These are phyloP conservation scores for Sclerotinia spermophila DNA, from an alignment of 2,329 filamentous ascomycete species.

Conservation along the genomic window DNA sequence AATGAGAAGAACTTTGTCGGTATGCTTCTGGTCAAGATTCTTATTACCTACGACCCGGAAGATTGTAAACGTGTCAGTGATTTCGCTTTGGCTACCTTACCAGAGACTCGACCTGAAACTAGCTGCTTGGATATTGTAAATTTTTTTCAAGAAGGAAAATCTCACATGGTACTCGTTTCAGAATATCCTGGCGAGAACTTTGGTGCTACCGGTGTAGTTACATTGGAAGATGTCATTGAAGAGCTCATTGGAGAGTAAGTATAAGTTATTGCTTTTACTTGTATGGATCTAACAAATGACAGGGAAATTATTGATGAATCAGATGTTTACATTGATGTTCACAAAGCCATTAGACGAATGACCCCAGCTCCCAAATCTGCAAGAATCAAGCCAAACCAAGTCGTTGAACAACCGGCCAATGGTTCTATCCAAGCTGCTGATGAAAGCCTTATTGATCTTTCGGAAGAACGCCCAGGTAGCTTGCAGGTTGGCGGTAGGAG, in stretches of 20 bases:
- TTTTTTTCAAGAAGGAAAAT: conserved; percentile 99
- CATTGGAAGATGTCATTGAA: conserved; percentile 96
- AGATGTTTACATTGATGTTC: conserved; percentile 96
- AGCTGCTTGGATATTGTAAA: conserved; percentile 98
- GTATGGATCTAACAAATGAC: conserved; percentile 29
- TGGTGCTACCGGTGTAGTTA: conserved; percentile 89
- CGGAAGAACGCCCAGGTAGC: conserved; percentile 37
- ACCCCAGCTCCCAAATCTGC: conserved; percentile 57
- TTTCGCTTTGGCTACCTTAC: conserved; percentile 88
- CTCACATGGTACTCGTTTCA: conserved; percentile 96
- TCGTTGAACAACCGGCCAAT: conserved; percentile 46
- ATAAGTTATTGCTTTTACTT: background rate
- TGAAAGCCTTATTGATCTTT: conserved; percentile 44
- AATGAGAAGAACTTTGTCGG: conserved; percentile 87
- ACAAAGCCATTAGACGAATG: conserved; percentile 86
- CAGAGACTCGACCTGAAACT: conserved; percentile 90
- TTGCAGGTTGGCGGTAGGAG: conserved; percentile 19
- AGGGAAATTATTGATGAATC: conserved; percentile 99
- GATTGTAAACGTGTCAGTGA: conserved; percentile 83
- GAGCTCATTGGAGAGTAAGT: conserved; percentile 95
- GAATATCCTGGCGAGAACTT: conserved; percentile 85
- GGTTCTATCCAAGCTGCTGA: conserved; percentile 35
- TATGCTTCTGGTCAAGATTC: conserved; percentile 97
- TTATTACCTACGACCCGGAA: conserved; percentile 95
- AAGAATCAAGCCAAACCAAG: conserved; percentile 56